Base-by-base conservation (phyloP, 176 grass and related monocot genomes). In the Leersia perrieri region DNA sequence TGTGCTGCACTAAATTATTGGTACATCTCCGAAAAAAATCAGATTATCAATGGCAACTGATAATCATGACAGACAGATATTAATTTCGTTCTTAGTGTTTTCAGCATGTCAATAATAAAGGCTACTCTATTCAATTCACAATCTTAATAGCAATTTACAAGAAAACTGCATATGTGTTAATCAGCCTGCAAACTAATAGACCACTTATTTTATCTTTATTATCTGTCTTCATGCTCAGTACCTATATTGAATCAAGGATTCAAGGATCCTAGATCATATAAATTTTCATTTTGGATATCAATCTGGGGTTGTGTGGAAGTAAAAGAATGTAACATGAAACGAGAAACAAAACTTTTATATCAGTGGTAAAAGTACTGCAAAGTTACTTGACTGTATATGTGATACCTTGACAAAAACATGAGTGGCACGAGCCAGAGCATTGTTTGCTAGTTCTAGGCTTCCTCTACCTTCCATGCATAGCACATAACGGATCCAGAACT, bases 371-470 rank as follows among this genome's bases (percentile, higher is more conserved):
- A 53, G 1, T n/a, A n/a, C n/a, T n/a, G 25, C 39, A 76, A 78
- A 23, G 72, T 11, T 14, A 73, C 2, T 23, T 30, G 29, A n/a
- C 20, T 68, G 63, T 51, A 66, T 15, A 57, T 72, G 72, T 69
- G 28, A 79, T 94, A 95, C 96, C 92, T 98, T 99, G 32, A 99
- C 96, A 91, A 99, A 99, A 33, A 99, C 90, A 78, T 99, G 92
- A 80, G 96, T 93, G 42, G 96, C 92, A 70, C 96, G 93, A 81
- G 88, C 87, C 88, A 99, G 85, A 30, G 96, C 96, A 93, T 99
- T 99, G 83, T 84, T 95, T 66, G 96, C 92, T 65, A 99, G 90
- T 63, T 99, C 96, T 77, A 99, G 82, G 76, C 90, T 99, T 84
- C 85, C 88, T 84, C 83, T 93, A 58, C 70, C 82, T 65, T 99